A percentile compares a stretch with the other conserved stretches of the same genome.
Conservation (phyloP, 164 flowering plant genomes). For the Buxus sempervirens region DNA sequence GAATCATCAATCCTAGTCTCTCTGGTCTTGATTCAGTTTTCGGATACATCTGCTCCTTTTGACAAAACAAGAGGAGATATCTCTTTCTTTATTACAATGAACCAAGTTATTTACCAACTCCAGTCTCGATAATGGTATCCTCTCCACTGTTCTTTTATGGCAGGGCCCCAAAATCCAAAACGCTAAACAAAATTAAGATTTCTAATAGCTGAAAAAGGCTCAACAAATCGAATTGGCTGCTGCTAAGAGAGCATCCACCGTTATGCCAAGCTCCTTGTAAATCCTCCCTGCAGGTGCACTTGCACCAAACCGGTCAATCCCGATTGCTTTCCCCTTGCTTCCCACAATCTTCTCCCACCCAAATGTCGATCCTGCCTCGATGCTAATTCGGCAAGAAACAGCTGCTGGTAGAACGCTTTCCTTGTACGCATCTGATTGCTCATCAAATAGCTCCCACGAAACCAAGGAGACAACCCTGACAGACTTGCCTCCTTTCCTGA, state of each 20-base stretch:
- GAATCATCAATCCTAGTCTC: constrained; percentile 15
- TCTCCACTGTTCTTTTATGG: constrained; percentile 13
- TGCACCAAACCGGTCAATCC: constrained; percentile 88
- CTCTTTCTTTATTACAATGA: constrained; percentile 20
- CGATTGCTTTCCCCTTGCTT: constrained; percentile 75
- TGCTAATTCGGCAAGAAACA: constrained; percentile 83
- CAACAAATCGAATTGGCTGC: constrained; percentile 73
- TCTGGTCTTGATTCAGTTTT: constrained; percentile 18
- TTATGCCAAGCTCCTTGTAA: constrained; percentile 89
- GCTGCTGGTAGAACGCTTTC: constrained; percentile 84
- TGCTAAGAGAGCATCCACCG: constrained; percentile 80
- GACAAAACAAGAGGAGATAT: constrained; percentile 14
- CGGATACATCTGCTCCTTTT: constrained; percentile 20
- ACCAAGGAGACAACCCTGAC: constrained; percentile 88
- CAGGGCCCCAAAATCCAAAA: constrained; percentile 13
- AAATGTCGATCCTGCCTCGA: constrained; percentile 93
- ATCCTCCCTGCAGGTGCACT: constrained; percentile 92
- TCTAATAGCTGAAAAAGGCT: constrained; percentile 5
- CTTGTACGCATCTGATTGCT: constrained; percentile 84
- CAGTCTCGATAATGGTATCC: constrained; percentile 19
- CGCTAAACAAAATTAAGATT: constrained; percentile 7
- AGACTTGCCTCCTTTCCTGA: constrained; percentile 82
- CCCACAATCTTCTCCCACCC: constrained; percentile 89
- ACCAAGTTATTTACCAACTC: constrained; percentile 16
- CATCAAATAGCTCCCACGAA: constrained; percentile 88